phyloP scores from a whole-genome alignment of 176 grass and related monocot genomes.

The Poa annua region DNA sequence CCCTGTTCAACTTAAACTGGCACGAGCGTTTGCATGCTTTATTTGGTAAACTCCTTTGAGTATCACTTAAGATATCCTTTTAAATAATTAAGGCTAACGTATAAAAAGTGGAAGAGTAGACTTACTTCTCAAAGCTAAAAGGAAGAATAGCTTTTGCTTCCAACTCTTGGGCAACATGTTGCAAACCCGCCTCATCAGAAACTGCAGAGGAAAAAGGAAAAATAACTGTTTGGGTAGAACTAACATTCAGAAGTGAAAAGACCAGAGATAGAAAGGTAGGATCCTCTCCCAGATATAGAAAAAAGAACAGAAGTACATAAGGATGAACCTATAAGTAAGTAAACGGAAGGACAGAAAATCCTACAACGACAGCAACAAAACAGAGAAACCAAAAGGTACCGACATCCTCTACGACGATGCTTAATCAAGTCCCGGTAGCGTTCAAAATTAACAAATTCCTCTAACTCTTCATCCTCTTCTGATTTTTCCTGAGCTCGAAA shows the following conservation, averaged over 20 bases:
- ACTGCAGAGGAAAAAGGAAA: constrained; percentile 54
- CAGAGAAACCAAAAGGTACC: constrained; percentile 88
- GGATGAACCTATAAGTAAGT: not conserved
- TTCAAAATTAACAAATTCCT: constrained; percentile 99
- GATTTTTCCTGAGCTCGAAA: constrained; percentile 77
- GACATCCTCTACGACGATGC: constrained; percentile 99
- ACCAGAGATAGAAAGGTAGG: constrained; percentile 15
- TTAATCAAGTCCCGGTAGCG: constrained; percentile 99
- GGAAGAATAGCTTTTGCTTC: constrained; percentile 78
- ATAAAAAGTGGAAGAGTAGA: constrained; percentile 27
- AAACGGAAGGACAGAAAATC: constrained; percentile 37
- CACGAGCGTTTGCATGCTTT: not conserved
- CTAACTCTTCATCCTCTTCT: constrained; percentile 95
- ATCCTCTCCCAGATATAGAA: not conserved
- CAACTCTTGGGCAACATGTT: constrained; percentile 86
- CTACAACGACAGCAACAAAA: constrained; percentile 40
- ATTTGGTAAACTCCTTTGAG: constrained; percentile 22
- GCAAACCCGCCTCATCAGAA: constrained; percentile 81
- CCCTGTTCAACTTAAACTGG: no score
- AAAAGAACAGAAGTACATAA: not conserved
- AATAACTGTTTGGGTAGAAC: constrained; percentile 8
- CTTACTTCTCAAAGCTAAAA: constrained; percentile 82
- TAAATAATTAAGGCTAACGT: no score
- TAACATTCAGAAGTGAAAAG: not conserved
- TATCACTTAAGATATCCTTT: not conserved